A percentile compares a stretch with the other conserved stretches of the same genome.
phyloP scores from a whole-genome alignment of 192 early-diverging fungal genomes.

The Rhizoclosmatium globosum region DNA sequence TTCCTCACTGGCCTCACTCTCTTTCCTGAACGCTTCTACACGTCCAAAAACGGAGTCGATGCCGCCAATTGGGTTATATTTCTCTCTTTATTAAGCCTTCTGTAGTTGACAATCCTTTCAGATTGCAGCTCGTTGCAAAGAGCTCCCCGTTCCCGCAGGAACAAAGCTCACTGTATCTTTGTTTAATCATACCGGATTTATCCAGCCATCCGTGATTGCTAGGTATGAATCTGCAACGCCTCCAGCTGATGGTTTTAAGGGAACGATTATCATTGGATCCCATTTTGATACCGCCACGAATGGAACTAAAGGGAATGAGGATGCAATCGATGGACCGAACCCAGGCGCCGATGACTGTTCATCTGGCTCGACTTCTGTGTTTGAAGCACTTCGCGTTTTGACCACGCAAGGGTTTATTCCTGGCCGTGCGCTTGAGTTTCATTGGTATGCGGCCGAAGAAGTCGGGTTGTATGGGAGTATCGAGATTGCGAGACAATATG shows the following conservation, averaged over 20 bases:
- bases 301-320: neutral
- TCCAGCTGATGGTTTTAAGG: neutral
- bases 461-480: constrained; percentile 82
- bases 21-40: constrained; percentile 41
- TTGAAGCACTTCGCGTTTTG: constrained; percentile 80
- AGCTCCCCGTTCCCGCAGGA: neutral
- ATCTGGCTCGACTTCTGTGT: constrained; percentile 28
- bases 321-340: constrained; percentile 53
- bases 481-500: constrained; percentile 50
- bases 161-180: constrained; percentile 34
- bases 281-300: constrained; percentile 12
- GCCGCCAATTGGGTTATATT: constrained; percentile 35
- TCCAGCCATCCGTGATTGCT: constrained; percentile 42
- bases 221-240: constrained; percentile 27
- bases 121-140: neutral
- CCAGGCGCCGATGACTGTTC: constrained; percentile 46
- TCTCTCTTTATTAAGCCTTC: neutral
- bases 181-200: constrained; percentile 29
- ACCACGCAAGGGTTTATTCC: constrained; percentile 71
- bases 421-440: constrained; percentile 82
- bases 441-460: constrained; percentile 93
- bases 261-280: constrained; percentile 11
- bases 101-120: neutral
- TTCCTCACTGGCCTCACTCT: constrained; percentile 19
- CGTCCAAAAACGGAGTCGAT: constrained; percentile 36